Conservation (phyloP, 139 green algal species). For the Astrephomene gubernaculifera region DNA sequence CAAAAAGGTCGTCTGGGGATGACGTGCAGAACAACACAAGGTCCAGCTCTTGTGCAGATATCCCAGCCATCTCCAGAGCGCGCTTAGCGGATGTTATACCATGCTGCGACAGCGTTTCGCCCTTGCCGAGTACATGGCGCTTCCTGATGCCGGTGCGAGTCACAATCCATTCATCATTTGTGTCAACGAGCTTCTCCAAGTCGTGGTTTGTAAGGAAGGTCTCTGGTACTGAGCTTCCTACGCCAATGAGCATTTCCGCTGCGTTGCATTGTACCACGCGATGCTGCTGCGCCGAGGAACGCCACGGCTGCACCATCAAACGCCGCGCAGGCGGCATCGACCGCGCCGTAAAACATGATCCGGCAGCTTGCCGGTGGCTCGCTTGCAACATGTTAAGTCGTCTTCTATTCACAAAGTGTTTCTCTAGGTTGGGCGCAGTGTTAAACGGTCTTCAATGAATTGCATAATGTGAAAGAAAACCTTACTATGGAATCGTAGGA, state of each 20-base stretch:
- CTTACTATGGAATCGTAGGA: no score
- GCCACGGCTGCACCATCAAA: neutral
- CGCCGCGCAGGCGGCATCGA: neutral
- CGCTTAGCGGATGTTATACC: slow-evolving; percentile 71
- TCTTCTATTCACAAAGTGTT: no score
- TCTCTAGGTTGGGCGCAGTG: no score
- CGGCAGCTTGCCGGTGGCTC: slow-evolving; percentile 4
- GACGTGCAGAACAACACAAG: slow-evolving; percentile 96
- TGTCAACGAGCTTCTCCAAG: slow-evolving; percentile 93
- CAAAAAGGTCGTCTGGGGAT: slow-evolving; percentile 96
- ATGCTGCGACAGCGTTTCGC: slow-evolving; percentile 78
- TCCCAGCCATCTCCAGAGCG: slow-evolving; percentile 91
- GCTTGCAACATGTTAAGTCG: slow-evolving; percentile 24
- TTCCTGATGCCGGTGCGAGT: slow-evolving; percentile 90
- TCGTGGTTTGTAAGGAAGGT: slow-evolving; percentile 92
- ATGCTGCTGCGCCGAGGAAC: neutral
- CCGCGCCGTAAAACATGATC: neutral
- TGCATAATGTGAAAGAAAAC: no score
- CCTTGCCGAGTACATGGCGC: slow-evolving; percentile 83
- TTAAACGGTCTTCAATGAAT: no score
- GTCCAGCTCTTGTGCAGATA: slow-evolving; percentile 89
- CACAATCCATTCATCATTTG: slow-evolving; percentile 98
- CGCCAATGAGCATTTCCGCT: slow-evolving; percentile 69
- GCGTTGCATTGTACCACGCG: neutral
- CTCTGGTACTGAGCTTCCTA: slow-evolving; percentile 85